phyloP scores from a whole-genome alignment of 2,329 filamentous ascomycete genomes.

The Xenosphaeropsis pyriputrescens region DNA sequence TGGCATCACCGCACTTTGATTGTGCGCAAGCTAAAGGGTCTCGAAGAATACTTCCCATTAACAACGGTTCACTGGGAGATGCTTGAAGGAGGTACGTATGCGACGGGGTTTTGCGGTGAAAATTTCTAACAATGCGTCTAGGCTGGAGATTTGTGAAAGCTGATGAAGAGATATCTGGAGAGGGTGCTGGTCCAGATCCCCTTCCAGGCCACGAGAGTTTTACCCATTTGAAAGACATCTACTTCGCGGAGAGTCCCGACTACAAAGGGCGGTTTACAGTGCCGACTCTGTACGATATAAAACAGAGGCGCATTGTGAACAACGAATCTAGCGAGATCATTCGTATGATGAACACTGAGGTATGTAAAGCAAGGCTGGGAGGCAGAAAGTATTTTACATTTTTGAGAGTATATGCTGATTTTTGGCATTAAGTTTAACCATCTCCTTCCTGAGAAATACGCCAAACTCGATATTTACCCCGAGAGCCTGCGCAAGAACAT shows the following conservation, averaged over 20 bases:
- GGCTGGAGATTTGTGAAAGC: conserved; percentile 52
- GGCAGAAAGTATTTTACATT: conserved; percentile 17
- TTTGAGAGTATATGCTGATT: neutral
- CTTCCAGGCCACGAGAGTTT: conserved; percentile 47
- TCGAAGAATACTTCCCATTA: conserved; percentile 64
- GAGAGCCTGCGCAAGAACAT: conserved; percentile 45
- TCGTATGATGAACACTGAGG: conserved; percentile 65
- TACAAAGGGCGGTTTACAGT: conserved; percentile 59
- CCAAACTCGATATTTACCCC: conserved; percentile 53
- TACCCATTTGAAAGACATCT: conserved; percentile 51
- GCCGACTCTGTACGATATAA: conserved; percentile 51
- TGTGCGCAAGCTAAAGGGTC: conserved; percentile 76
- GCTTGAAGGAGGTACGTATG: conserved; percentile 29
- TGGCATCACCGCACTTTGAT: conserved; percentile 73
- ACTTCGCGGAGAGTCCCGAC: conserved; percentile 48
- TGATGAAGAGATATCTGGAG: conserved; percentile 38
- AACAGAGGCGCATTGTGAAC: conserved; percentile 56
- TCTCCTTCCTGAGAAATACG: conserved; percentile 43
- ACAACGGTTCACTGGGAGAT: conserved; percentile 44
- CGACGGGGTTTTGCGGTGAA: neutral
- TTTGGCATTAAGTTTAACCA: conserved; percentile 51
- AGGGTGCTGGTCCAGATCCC: conserved; percentile 49
- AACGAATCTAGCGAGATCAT: conserved; percentile 80
- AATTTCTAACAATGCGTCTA: neutral
- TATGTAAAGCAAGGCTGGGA: conserved; percentile 56